Evolutionary conservation across 2,329 filamentous ascomycete genomes (phyloP), one percentile per base, ranked within the genome.

Genomic region (Gremmenia infestans): DNA sequence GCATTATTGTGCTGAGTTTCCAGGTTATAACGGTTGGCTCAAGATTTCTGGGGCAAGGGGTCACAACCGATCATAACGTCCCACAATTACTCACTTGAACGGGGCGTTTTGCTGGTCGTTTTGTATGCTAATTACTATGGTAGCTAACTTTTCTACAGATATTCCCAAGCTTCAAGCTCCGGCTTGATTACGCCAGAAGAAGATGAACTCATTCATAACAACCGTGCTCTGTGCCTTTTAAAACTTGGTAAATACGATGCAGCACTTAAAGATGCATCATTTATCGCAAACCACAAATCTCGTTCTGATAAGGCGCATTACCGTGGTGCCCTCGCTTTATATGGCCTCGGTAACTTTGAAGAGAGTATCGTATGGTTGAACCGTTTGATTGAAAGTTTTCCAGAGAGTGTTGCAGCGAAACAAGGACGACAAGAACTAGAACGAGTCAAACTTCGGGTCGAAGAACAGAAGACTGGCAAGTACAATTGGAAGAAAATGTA

Each of bases 401-500:
- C 28, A 6, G 66, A 72, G 54, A 70, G 71, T 71, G 28, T 14
- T 68, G 62, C n/a, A 57, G 5, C 48, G 58, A 22, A 49, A 58
- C 3, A 28, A 42, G 72, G 68, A 3, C 62, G 62, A 50, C 2
- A 39, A 1, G 69, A 73, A 54, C 62, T 75, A 5, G 35, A 53
- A 3, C 68, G 71, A 4, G 67, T 67, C 28, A 59, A 62, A 5
- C 50, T 58, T 1, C 65, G 75, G n/a, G 50, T 76, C 0, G 22
- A 39, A 0, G 77, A 81, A 59, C 63, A 75, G 47, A 50, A 70
- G 14, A 69, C 54, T 0, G 78, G 78, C 0, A 56, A 56, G 0
- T 80, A 78, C 52, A 43, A 63, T 3, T 80, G 73, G 61, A 59
- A 15, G 6, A 54, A 46, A 1, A 73, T 74, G 71, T 71, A 72